phyloP scores from a whole-genome alignment of 1,284 basidiomycete species.

The Leccinum ponderosum region DNA sequence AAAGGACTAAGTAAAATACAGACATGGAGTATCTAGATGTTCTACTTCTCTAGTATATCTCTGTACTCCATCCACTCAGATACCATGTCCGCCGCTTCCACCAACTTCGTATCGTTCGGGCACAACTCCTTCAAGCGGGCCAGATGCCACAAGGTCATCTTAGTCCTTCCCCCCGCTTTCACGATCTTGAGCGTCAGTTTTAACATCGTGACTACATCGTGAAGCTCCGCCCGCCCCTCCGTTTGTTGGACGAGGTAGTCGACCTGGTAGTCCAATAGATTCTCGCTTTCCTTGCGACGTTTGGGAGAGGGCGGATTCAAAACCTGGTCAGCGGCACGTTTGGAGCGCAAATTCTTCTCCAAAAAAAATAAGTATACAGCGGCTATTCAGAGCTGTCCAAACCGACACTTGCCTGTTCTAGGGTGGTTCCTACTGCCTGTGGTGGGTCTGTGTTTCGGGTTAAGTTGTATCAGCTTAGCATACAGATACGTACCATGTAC shows the following conservation, averaged over 20 bases:
- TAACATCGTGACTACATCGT: not conserved
- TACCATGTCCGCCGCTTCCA: not conserved
- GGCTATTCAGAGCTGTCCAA: not conserved
- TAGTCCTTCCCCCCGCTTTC: not conserved
- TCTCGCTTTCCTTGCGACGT: not conserved
- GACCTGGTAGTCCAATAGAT: not conserved
- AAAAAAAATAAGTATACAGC: not conserved
- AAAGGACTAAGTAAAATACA: too few relatives aligned
- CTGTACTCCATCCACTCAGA: not conserved
- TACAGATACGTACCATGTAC: not conserved
- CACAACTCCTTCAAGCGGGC: not conserved
- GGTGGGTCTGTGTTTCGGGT: not conserved
- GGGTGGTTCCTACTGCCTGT: not conserved
- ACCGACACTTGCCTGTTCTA: not conserved
- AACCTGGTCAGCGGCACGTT: not conserved
- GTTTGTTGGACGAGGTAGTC: not conserved
- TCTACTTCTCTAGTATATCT: not conserved
- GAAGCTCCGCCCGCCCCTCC: not conserved
- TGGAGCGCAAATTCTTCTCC: not conserved
- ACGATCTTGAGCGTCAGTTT: not conserved
- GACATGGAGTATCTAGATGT: not conserved
- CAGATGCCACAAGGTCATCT: not conserved
- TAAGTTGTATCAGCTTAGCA: not conserved
- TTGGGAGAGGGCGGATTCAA: not conserved
- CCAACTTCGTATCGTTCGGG: not conserved